These are phyloP conservation scores for Macrolepiota fuliginosa DNA, from an alignment of 768 basidiomycete species.

Conservation along the genomic window DNA sequence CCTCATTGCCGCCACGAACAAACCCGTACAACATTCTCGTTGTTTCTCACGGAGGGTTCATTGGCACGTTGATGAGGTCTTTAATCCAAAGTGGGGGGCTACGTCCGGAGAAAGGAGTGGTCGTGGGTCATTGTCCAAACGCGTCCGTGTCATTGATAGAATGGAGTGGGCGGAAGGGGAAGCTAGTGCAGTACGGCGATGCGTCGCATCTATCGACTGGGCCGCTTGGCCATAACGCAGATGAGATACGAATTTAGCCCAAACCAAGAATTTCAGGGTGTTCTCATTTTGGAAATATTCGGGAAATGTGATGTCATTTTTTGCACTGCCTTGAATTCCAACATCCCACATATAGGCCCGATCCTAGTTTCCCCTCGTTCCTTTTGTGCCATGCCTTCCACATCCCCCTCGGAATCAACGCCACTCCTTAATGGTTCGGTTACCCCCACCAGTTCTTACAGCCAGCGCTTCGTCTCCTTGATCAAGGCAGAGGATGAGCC, in stretches of 20 bases:
- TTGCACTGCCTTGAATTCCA: conserved; percentile 24
- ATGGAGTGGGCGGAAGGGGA: conserved; percentile 35
- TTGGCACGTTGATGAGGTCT: conserved; percentile 47
- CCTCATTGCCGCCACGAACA: conserved; percentile 9
- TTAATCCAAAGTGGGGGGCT: conserved; percentile 42
- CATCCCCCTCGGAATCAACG: conserved; percentile 38
- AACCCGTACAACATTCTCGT: conserved; percentile 48
- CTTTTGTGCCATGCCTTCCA: conserved; percentile 28
- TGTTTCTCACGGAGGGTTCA: conserved; percentile 67
- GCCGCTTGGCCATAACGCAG: conserved; percentile 47
- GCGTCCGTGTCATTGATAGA: conserved; percentile 61
- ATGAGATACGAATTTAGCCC: conserved; percentile 29
- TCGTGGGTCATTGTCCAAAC: conserved; percentile 42
- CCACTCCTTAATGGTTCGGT: conserved; percentile 44
- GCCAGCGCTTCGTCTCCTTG: conserved; percentile 33
- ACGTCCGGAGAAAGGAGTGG: conserved; percentile 32
- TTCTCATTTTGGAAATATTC: not conserved
- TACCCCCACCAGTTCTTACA: conserved; percentile 21
- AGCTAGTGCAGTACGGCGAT: conserved; percentile 53
- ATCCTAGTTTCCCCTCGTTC: conserved; percentile 16
- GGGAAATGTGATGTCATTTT: conserved; percentile 25
- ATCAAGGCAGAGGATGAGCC: conserved; percentile 66
- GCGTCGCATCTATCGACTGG: conserved; percentile 43
- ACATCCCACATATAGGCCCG: not conserved
- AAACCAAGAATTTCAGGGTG: not conserved